Evolutionary conservation across 2,329 filamentous ascomycete species (phyloP).

Genomic region (Fusarium incarnatum): DNA sequence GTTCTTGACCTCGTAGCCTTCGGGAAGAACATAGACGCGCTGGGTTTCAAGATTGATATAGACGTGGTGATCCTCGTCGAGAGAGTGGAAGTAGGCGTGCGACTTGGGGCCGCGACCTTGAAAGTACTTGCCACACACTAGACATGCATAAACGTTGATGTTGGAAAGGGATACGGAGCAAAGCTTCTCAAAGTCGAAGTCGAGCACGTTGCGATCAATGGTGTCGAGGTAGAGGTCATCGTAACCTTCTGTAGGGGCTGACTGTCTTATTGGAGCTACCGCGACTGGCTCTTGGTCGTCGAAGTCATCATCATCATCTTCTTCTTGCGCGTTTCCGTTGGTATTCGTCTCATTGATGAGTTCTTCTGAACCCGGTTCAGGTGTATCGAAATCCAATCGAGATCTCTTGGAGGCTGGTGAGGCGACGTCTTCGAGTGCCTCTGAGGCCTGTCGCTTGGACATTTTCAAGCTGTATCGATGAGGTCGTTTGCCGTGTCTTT

Average conservation of each 20-base stretch:
- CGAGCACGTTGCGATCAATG: constrained; percentile 89
- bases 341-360: constrained; percentile 50
- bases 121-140: constrained; percentile 98
- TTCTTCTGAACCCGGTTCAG: constrained; percentile 43
- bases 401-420: constrained; percentile 71
- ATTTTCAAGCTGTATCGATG: constrained; percentile 39
- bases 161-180: constrained; percentile 96
- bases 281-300: constrained; percentile 57
- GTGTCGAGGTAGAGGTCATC: constrained; percentile 97
- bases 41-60: constrained; percentile 98
- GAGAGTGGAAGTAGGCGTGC: constrained; percentile 96
- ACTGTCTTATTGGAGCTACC: constrained; percentile 62
- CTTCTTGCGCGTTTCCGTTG: constrained; percentile 46
- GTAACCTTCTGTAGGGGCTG: constrained; percentile 86
- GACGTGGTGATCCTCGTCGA: constrained; percentile 95
- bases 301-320: constrained; percentile 54
- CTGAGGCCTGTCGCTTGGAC: constrained; percentile 70
- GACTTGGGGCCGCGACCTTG: constrained; percentile 94
- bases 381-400: constrained; percentile 59
- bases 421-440: constrained; percentile 68
- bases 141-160: constrained; percentile 98
- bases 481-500: not conserved
- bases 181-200: constrained; percentile 99
- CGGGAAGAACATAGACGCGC: constrained; percentile 90
- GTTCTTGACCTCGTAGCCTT: constrained; percentile 96